Conservation (phyloP, 148 eudicot species). For the Rhododendron vialii region DNA sequence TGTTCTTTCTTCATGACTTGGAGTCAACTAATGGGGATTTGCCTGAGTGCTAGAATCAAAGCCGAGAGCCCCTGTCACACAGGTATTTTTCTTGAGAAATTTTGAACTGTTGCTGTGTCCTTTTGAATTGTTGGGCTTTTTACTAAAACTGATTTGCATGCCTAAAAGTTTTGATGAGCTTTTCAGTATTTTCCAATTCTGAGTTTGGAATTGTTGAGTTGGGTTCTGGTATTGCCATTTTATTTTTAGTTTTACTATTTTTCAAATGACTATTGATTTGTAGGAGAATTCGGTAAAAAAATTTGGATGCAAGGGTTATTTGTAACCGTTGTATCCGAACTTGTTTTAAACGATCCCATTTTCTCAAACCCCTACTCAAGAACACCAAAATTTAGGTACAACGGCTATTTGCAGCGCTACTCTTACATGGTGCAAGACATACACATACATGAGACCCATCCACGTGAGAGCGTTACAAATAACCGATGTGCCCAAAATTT, state of each 20-base stretch:
- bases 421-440: neutral
- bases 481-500: no score
- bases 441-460: neutral
- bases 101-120: neutral
- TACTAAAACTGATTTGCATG: neutral
- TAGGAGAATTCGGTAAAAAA: neutral
- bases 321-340: neutral
- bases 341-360: neutral
- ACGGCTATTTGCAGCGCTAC: neutral
- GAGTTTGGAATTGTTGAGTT: neutral
- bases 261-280: neutral
- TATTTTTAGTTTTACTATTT: neutral
- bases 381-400: neutral
- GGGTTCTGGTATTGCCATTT: neutral
- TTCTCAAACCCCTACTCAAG: neutral
- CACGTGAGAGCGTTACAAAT: neutral
- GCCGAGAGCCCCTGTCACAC: constrained; percentile 59
- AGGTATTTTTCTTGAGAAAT: constrained; percentile 29
- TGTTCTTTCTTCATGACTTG: neutral
- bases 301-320: neutral
- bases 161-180: neutral
- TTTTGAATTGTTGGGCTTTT: neutral
- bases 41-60: constrained; percentile 67
- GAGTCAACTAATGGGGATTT: constrained; percentile 49
- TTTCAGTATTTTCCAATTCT: neutral